A percentile compares a stretch with the other conserved stretches of the same genome.
phyloP scores from a whole-genome alignment of 2,329 filamentous ascomycete genomes.

The Verticillium albo-atrum region DNA sequence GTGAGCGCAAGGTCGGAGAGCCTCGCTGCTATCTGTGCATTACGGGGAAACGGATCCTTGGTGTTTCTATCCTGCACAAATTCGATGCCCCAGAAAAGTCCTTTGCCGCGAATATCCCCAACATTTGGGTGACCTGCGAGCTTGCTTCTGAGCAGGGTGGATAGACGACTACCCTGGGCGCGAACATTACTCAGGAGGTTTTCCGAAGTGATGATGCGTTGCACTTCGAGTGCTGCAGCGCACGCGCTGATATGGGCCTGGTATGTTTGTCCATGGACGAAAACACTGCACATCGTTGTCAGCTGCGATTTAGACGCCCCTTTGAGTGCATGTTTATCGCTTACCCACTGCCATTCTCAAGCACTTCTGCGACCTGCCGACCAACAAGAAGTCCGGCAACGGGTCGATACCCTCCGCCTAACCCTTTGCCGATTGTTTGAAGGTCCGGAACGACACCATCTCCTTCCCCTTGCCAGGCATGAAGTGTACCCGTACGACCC shows the following conservation, averaged over 20 bases:
- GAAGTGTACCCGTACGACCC: slow-evolving; percentile 55
- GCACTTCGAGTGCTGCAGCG: slow-evolving; percentile 21
- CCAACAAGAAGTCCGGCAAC: slow-evolving; percentile 52
- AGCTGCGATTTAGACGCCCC: not conserved
- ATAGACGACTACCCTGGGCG: slow-evolving; percentile 24
- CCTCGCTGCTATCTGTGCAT: slow-evolving; percentile 17
- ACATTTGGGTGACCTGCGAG: slow-evolving; percentile 20
- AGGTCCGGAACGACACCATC: slow-evolving; percentile 48
- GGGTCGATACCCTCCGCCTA: slow-evolving; percentile 52
- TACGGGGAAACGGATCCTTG: slow-evolving; percentile 28
- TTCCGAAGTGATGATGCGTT: slow-evolving; percentile 27
- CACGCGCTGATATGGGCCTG: slow-evolving; percentile 20
- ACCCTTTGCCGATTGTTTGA: slow-evolving; percentile 54
- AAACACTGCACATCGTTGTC: not conserved
- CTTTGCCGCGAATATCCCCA: slow-evolving; percentile 33
- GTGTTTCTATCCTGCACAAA: slow-evolving; percentile 34
- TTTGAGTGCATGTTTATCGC: not conserved
- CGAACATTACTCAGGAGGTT: slow-evolving; percentile 25
- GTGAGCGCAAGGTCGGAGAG: slow-evolving; percentile 22
- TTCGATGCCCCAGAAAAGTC: slow-evolving; percentile 43
- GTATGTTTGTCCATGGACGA: slow-evolving; percentile 19
- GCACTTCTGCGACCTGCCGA: slow-evolving; percentile 41
- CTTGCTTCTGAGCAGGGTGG: slow-evolving; percentile 5
- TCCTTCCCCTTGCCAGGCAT: slow-evolving; percentile 60
- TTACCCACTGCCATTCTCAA: slow-evolving; percentile 38